Conservation (phyloP, 2,329 filamentous ascomycete genomes). For the Beauveria australis region DNA sequence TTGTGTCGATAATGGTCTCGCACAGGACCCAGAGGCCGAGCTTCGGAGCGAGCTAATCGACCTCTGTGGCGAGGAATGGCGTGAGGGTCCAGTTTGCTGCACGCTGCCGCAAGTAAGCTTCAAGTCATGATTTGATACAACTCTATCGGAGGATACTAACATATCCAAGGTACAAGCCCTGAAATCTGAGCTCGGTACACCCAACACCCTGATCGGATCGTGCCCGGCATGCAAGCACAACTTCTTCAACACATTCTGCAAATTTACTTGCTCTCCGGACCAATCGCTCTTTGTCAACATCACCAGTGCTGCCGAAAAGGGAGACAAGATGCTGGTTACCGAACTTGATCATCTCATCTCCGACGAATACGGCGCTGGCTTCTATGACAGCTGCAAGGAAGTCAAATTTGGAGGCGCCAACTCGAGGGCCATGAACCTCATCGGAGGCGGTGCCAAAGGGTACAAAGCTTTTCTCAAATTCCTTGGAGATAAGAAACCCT, state of each 20-base stretch:
- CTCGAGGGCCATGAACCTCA: conserved; percentile 88
- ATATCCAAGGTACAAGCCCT: conserved; percentile 60
- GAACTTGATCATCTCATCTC: conserved; percentile 88
- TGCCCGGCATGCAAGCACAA: conserved; percentile 97
- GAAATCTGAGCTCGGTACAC: conserved; percentile 76
- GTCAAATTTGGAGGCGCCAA: conserved; percentile 97
- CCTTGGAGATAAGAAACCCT: conserved; percentile 77
- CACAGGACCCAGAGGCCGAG: conserved; percentile 62
- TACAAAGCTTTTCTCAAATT: conserved; percentile 84
- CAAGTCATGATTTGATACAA: not conserved
- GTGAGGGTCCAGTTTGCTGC: conserved; percentile 77
- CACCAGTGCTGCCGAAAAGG: conserved; percentile 60
- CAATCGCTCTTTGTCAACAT: conserved; percentile 95
- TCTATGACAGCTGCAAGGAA: conserved; percentile 97
- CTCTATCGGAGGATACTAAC: not conserved
- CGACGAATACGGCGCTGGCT: conserved; percentile 72
- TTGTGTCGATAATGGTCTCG: conserved; percentile 83
- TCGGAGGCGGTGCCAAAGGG: conserved; percentile 89
- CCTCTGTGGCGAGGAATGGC: conserved; percentile 85
- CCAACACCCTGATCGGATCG: conserved; percentile 80
- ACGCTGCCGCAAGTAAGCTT: conserved; percentile 60
- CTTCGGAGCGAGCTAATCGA: conserved; percentile 71
- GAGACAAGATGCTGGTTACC: conserved; percentile 55
- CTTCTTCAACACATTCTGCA: conserved; percentile 97
- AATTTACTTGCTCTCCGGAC: conserved; percentile 94